phyloP scores from a whole-genome alignment of 495 filamentous ascomycete genomes.

The Cercophora newfieldiana region DNA sequence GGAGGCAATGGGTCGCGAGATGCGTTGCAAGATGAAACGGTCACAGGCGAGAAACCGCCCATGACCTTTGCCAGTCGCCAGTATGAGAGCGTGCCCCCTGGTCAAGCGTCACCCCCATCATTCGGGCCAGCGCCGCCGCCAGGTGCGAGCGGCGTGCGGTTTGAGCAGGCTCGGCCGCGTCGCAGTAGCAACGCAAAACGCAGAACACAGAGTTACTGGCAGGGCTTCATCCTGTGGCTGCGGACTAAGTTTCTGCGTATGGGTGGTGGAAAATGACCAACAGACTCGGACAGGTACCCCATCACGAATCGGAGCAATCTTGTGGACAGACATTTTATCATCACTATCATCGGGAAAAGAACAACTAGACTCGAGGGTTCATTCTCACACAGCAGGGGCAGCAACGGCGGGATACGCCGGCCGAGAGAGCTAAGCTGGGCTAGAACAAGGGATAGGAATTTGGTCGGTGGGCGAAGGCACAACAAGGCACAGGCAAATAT shows the following conservation, averaged over 20 bases:
- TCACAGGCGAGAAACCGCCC: slow-evolving; percentile 24
- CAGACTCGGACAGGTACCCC: not conserved
- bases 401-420: not conserved
- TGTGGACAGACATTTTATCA: not conserved
- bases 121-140: slow-evolving; percentile 25
- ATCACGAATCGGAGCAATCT: not conserved
- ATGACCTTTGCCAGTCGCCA: slow-evolving; percentile 43
- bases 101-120: slow-evolving; percentile 28
- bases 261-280: slow-evolving; percentile 27
- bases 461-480: not conserved
- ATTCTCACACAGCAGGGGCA: not conserved
- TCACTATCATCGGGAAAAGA: not conserved
- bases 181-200: slow-evolving; percentile 48
- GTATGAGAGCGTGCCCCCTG: slow-evolving; percentile 40
- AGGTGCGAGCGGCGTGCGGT: slow-evolving; percentile 35
- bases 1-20: slow-evolving; percentile 18
- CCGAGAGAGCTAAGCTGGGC: not conserved
- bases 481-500: slow-evolving; percentile 1
- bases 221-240: slow-evolving; percentile 56
- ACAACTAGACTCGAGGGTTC: not conserved
- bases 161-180: slow-evolving; percentile 34
- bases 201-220: slow-evolving; percentile 55
- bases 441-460: not conserved
- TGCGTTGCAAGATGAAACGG: slow-evolving; percentile 13
- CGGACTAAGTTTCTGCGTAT: slow-evolving; percentile 51